These are phyloP conservation scores for Eucalyptus erythrocorys DNA, from an alignment of 345 rosid species.

Conservation along the genomic window DNA sequence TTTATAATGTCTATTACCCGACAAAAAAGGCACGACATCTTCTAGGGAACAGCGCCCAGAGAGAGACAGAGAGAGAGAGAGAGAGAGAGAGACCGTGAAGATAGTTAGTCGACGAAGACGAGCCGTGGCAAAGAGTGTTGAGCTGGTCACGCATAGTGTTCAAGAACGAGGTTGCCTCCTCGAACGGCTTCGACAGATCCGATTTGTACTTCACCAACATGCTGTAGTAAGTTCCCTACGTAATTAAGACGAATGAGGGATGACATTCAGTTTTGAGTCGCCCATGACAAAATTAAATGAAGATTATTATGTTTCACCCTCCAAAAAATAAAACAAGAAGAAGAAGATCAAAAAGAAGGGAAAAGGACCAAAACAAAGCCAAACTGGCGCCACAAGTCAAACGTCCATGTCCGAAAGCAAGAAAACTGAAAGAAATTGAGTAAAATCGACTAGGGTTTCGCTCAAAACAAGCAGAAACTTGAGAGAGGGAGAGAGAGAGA, in stretches of 20 bases:
- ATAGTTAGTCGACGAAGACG: neutral
- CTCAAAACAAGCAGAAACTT: neutral
- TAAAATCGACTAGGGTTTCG: neutral
- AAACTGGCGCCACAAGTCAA: neutral
- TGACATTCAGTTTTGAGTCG: neutral
- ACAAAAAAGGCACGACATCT: neutral
- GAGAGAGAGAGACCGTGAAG: conserved; percentile 8
- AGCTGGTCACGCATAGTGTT: conserved; percentile 29
- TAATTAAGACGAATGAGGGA: neutral
- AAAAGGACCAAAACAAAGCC: neutral
- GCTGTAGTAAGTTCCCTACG: conserved; percentile 31
- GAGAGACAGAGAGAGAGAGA: neutral
- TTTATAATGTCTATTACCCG: neutral
- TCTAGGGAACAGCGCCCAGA: neutral
- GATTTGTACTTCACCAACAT: conserved; percentile 28
- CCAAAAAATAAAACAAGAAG: neutral
- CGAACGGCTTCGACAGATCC: conserved; percentile 33
- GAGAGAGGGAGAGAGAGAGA: neutral
- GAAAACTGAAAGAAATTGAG: neutral
- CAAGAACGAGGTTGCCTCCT: conserved; percentile 37
- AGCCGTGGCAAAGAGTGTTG: conserved; percentile 20
- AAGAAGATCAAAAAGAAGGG: neutral
- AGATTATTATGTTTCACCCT: neutral
- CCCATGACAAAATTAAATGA: neutral
- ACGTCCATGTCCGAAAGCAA: neutral